Percentiles rank a stretch among this genome's conserved stretches.
These are phyloP conservation scores for Podaxis mareebaensis DNA, from an alignment of 768 basidiomycete species.

Conservation along the genomic window DNA sequence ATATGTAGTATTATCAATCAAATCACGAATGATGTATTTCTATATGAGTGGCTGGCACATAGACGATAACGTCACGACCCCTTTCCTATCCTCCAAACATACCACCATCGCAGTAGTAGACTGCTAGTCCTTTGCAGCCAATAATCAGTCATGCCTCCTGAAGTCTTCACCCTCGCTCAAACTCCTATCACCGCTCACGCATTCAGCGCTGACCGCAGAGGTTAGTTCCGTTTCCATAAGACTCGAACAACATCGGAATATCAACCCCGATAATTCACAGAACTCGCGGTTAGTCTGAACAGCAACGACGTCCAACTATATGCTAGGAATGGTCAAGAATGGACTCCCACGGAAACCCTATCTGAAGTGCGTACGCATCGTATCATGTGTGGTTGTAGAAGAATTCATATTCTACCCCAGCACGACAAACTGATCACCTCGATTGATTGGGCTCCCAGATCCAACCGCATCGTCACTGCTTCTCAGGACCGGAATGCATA, in stretches of 20 bases:
- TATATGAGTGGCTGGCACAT: background rate
- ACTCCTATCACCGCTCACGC: slow-evolving; percentile 86
- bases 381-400: background rate
- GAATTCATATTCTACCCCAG: slow-evolving; percentile 38
- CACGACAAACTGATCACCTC: slow-evolving; percentile 98
- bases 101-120: slow-evolving; percentile 65
- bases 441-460: slow-evolving; percentile 97
- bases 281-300: slow-evolving; percentile 90
- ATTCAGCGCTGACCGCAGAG: slow-evolving; percentile 85
- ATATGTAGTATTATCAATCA: background rate
- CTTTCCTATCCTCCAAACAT: background rate
- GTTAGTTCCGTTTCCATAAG: slow-evolving; percentile 49
- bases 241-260: background rate
- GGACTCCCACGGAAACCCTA: slow-evolving; percentile 74
- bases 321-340: slow-evolving; percentile 62
- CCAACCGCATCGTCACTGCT: slow-evolving; percentile 97
- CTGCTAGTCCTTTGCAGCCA: slow-evolving; percentile 74
- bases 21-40: background rate
- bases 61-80: slow-evolving; percentile 2
- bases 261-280: slow-evolving; percentile 39
- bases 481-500: slow-evolving; percentile 99
- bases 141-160: slow-evolving; percentile 51
- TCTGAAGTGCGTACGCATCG: slow-evolving; percentile 69
- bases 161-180: slow-evolving; percentile 78
- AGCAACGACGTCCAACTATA: slow-evolving; percentile 87